Conservation (phyloP, 2,329 filamentous ascomycete species). For the Fusarium scirpi region DNA sequence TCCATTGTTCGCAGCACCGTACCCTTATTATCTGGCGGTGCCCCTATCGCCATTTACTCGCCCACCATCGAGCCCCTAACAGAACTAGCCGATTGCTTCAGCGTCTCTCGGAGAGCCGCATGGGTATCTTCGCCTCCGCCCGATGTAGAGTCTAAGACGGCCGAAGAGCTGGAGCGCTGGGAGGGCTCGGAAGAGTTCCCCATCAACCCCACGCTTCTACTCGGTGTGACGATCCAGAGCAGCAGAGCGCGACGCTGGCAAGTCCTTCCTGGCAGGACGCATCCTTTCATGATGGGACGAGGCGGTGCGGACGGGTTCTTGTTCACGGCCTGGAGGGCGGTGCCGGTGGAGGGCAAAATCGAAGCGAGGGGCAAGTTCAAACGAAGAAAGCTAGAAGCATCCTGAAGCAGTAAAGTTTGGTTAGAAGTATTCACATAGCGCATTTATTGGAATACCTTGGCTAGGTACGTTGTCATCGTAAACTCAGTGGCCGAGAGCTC, state of each 20-base stretch:
- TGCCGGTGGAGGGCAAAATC: conserved; percentile 83
- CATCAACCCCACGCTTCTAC: conserved; percentile 84
- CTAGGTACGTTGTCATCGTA: background rate
- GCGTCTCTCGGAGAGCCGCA: conserved; percentile 80
- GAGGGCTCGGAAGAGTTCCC: conserved; percentile 80
- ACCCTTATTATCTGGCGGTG: conserved; percentile 84
- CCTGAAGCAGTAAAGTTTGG: conserved; percentile 3
- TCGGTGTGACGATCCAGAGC: conserved; percentile 84
- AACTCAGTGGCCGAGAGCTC: background rate
- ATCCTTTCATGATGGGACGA: conserved; percentile 90
- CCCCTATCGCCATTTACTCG: conserved; percentile 86
- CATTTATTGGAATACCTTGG: background rate
- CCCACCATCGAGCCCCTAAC: conserved; percentile 83
- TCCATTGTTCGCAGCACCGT: conserved; percentile 80
- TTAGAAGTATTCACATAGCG: conserved; percentile 7
- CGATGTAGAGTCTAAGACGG: conserved; percentile 58
- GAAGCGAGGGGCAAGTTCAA: conserved; percentile 85
- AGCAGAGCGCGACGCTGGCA: conserved; percentile 86
- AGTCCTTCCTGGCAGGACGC: conserved; percentile 89
- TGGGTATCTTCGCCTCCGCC: conserved; percentile 70
- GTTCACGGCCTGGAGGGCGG: conserved; percentile 83
- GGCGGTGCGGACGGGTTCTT: conserved; percentile 93
- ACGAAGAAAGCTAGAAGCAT: conserved; percentile 69
- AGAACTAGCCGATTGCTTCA: conserved; percentile 84
- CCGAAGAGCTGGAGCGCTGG: conserved; percentile 67